A percentile compares a stretch with the other conserved stretches of the same genome.
phyloP scores from a whole-genome alignment of 495 filamentous ascomycete species.

The Penicillium malachiteum region DNA sequence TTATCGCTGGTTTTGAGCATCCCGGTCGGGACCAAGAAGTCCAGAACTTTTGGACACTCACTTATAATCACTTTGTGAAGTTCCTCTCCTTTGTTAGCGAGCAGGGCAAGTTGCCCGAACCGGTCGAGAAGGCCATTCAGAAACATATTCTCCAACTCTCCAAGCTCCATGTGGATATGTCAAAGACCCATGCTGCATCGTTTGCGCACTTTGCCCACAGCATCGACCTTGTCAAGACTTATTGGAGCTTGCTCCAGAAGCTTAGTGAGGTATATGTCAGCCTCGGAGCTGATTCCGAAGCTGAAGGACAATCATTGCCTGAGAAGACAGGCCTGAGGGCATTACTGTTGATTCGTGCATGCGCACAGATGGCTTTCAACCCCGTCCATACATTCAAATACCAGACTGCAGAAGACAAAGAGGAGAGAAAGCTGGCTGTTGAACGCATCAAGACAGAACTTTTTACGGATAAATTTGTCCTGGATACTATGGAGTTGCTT shows the following conservation, averaged over 20 bases:
- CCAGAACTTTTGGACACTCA: conserved; percentile 71
- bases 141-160: conserved; percentile 86
- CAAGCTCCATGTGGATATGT: conserved; percentile 88
- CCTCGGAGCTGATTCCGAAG: conserved; percentile 50
- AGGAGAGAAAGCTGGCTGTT: conserved; percentile 64
- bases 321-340: conserved; percentile 80
- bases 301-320: conserved; percentile 54
- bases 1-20: conserved; percentile 78
- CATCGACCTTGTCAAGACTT: conserved; percentile 68
- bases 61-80: conserved; percentile 67
- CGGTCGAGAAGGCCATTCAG: conserved; percentile 56
- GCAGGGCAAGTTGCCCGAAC: conserved; percentile 23
- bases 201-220: conserved; percentile 81
- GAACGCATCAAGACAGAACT: conserved; percentile 66
- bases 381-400: conserved; percentile 80
- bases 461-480: conserved; percentile 70
- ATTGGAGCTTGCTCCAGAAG: conserved; percentile 76
- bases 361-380: conserved; percentile 77
- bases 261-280: conserved; percentile 69
- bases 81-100: conserved; percentile 51
- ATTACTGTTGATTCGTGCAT: conserved; percentile 78
- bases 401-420: conserved; percentile 64
- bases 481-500: conserved; percentile 75
- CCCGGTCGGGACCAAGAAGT: conserved; percentile 77
- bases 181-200: conserved; percentile 67